These are phyloP conservation scores for Sordariomycetes sp. DNA, from an alignment of 2,329 filamentous ascomycete genomes.

Conservation along the genomic window DNA sequence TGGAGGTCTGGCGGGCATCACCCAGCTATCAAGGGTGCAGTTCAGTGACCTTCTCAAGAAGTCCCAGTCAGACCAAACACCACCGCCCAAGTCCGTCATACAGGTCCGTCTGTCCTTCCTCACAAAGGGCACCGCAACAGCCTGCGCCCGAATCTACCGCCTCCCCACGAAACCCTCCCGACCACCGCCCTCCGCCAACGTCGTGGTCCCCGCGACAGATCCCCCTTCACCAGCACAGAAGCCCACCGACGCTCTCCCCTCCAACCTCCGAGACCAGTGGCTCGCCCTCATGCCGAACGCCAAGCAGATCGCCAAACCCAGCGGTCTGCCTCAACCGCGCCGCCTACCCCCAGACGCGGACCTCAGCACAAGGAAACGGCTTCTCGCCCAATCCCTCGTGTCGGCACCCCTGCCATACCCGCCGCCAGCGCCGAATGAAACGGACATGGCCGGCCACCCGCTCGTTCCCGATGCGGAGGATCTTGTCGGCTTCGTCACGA, in stretches of 20 bases:
- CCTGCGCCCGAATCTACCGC: slow-evolving; percentile 76
- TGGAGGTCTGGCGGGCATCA: not conserved
- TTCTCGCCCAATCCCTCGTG: slow-evolving; percentile 37
- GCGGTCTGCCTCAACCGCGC: slow-evolving; percentile 5
- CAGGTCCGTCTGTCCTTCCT: slow-evolving; percentile 59
- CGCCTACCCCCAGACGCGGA: slow-evolving; percentile 13
- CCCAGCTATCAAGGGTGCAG: not conserved
- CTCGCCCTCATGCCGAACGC: slow-evolving; percentile 39
- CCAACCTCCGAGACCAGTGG: slow-evolving; percentile 59
- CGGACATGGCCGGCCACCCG: slow-evolving; percentile 42
- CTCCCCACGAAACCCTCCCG: slow-evolving; percentile 37
- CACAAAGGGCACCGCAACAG: slow-evolving; percentile 56
- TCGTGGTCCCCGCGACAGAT: slow-evolving; percentile 35
- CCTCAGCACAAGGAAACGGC: slow-evolving; percentile 27
- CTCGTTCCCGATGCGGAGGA: slow-evolving; percentile 64
- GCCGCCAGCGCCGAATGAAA: slow-evolving; percentile 23
- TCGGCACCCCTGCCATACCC: slow-evolving; percentile 19
- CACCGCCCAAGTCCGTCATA: slow-evolving; percentile 31
- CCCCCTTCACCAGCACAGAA: slow-evolving; percentile 14
- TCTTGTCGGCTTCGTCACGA: slow-evolving; percentile 83
- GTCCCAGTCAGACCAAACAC: slow-evolving; percentile 3
- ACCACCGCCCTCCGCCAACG: slow-evolving; percentile 11
- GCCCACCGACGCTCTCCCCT: slow-evolving; percentile 19
- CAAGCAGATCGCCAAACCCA: not conserved
- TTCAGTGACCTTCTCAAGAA: slow-evolving; percentile 7